Percentiles rank a stretch among this genome's conserved stretches.
Evolutionary conservation across 768 basidiomycete species (phyloP).

Genomic region (Boletellus emodensis): DNA sequence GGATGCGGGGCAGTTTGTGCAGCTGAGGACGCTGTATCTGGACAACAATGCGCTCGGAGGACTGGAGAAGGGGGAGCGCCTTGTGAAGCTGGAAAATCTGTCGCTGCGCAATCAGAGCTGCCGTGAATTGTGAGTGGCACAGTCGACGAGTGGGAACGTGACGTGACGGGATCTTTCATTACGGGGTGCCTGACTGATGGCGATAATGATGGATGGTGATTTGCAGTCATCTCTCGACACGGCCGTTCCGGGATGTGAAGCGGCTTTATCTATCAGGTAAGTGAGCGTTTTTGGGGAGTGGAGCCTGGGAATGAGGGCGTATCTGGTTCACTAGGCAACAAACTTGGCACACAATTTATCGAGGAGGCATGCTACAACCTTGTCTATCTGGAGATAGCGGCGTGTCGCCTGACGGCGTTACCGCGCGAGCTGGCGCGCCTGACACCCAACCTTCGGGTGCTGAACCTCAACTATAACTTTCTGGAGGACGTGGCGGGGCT

Average conservation of each 20-base stretch:
- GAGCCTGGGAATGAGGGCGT: conserved; percentile 17
- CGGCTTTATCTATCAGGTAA: conserved; percentile 91
- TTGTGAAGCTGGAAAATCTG: conserved; percentile 80
- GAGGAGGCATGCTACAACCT: conserved; percentile 82
- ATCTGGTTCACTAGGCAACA: conserved; percentile 57
- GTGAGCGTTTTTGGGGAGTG: conserved; percentile 31
- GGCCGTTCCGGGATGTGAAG: conserved; percentile 87
- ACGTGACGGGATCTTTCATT: conserved; percentile 38
- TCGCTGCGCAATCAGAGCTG: conserved; percentile 87
- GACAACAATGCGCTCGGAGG: conserved; percentile 72
- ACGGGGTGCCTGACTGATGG: conserved; percentile 35
- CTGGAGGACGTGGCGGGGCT: conserved; percentile 68
- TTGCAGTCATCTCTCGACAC: conserved; percentile 42
- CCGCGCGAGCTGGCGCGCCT: conserved; percentile 63
- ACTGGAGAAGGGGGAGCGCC: conserved; percentile 50
- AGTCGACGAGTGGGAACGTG: conserved; percentile 22
- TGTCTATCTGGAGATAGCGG: conserved; percentile 88
- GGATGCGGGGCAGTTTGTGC: conserved; percentile 57
- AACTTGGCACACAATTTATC: conserved; percentile 56
- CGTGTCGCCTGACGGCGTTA: conserved; percentile 72
- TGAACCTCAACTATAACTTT: conserved; percentile 98
- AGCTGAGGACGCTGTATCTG: conserved; percentile 85
- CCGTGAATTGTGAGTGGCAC: conserved; percentile 61
- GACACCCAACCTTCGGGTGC: conserved; percentile 79
- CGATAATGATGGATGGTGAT: conserved; percentile 30